Evolutionary conservation across 2,329 filamentous ascomycete species (phyloP), one percentile per base, ranked within the genome.

Genomic region (Apiospora pterosperma): DNA sequence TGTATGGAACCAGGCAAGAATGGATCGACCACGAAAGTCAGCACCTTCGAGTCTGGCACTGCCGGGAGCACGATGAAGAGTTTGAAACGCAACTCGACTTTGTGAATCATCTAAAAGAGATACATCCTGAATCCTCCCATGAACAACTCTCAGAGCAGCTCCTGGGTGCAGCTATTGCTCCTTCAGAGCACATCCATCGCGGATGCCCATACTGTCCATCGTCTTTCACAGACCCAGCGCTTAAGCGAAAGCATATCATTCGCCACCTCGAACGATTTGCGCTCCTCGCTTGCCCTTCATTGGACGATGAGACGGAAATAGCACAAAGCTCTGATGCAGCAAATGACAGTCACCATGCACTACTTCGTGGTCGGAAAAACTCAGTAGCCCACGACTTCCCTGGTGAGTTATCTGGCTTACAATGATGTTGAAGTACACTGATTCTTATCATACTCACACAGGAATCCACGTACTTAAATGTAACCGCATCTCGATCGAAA

Each of bases 11-110:
- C 4, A 66, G 39, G 25, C 61, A 68, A 44, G 68, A 69, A 31
- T 70, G 67, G 67, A 61, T 69, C n/a, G 59, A 69, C 21, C 68
- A 70, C n/a, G 68, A 70, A 42, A 64, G 38, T 39, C 66, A 66
- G 36, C 68, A 70, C 38, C 52, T 36, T 5, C 48, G 63, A 3
- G 65, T 68, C 1, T 70, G 67, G 67, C 61, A 65, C 34, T 70
- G 68, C 28, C 48, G 63, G 23, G 41, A 38, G 14, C 63, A 67
- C 48, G 23, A 42, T 1, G 55, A 44, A 3, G 68, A 70, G 31
- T 69, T 67, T 23, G 68, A 67, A 59, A 68, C 68, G 2, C 63
- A 63, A 25, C 41, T 42, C 2, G 62, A 65, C 4, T 68, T 64
- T 25, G 36, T 62, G 21, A 14, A 62, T 6, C 67, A 68, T 28